Conservation (phyloP, 371 early-diverging fungal genomes). For the Mucor indicus region DNA sequence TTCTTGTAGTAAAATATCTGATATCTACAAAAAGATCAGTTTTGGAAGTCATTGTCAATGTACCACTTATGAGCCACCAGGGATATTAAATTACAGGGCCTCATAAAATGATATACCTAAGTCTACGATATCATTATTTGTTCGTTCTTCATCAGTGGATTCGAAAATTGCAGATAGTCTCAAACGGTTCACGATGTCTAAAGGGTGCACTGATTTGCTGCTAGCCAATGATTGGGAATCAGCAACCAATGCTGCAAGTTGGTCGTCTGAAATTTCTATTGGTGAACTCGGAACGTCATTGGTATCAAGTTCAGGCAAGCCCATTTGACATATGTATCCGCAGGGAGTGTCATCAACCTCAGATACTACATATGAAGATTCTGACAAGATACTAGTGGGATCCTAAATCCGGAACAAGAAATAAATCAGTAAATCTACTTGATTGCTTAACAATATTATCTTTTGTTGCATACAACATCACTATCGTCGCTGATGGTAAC, state of each 20-base stretch:
- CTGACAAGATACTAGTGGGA: constrained; percentile 3
- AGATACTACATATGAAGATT: background rate
- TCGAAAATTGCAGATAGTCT: constrained; percentile 1
- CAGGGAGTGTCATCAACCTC: constrained; percentile 5
- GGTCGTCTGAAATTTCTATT: background rate
- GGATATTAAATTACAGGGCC: too few species aligned
- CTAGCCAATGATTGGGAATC: background rate
- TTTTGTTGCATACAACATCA: constrained; percentile 5
- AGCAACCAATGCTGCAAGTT: constrained; percentile 4
- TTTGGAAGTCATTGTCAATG: too few species aligned
- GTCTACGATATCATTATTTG: background rate
- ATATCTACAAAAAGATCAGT: too few species aligned
- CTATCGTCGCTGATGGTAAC: constrained; percentile 1
- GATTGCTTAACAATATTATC: constrained; percentile 1
- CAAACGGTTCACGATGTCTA: constrained; percentile 2
- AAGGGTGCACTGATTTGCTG: background rate
- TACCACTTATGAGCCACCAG: too few species aligned
- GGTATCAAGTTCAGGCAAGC: constrained; percentile 3
- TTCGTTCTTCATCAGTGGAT: background rate
- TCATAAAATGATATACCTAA: too few species aligned
- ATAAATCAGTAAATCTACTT: background rate
- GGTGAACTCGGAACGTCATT: background rate
- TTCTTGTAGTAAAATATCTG: too few species aligned
- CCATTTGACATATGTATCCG: constrained; percentile 4
- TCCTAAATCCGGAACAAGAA: constrained; percentile 4